Evolutionary conservation across 2,329 filamentous ascomycete genomes (phyloP).

Genomic region (Aspergillus spinulosporus): DNA sequence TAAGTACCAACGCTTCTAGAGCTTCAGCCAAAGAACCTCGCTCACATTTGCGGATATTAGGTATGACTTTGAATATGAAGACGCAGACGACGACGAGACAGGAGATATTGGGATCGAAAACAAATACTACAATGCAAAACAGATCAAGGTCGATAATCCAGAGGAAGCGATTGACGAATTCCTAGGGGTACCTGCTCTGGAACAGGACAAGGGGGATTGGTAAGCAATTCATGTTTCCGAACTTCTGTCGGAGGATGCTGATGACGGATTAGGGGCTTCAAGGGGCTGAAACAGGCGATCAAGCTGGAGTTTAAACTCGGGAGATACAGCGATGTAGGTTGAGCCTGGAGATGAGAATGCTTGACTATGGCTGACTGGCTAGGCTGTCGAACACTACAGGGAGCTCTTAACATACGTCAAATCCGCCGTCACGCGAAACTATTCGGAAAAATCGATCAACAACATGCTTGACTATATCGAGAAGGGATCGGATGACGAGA

Average conservation of each 20-base stretch:
- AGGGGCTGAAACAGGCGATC: slow-evolving; percentile 95
- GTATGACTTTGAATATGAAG: slow-evolving; percentile 97
- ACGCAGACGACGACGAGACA: slow-evolving; percentile 82
- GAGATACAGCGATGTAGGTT: slow-evolving; percentile 73
- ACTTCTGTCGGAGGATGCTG: slow-evolving; percentile 11
- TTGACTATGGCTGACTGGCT: slow-evolving; percentile 11
- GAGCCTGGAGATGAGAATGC: neutral
- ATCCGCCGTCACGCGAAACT: slow-evolving; percentile 93
- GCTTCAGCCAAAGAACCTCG: neutral
- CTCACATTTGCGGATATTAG: slow-evolving; percentile 45
- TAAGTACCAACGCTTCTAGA: slow-evolving; percentile 46
- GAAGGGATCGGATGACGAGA: slow-evolving; percentile 74
- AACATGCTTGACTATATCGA: slow-evolving; percentile 99
- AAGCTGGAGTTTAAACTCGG: slow-evolving; percentile 91
- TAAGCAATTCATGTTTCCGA: slow-evolving; percentile 31
- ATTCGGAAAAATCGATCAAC: slow-evolving; percentile 98
- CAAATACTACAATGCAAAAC: slow-evolving; percentile 99
- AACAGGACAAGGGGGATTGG: slow-evolving; percentile 95
- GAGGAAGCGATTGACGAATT: slow-evolving; percentile 91
- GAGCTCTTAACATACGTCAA: slow-evolving; percentile 97
- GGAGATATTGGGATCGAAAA: slow-evolving; percentile 96
- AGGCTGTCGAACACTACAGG: slow-evolving; percentile 90
- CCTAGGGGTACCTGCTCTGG: slow-evolving; percentile 77
- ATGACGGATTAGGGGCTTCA: slow-evolving; percentile 69
- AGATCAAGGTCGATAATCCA: slow-evolving; percentile 83